Conservation (phyloP, 2,329 filamentous ascomycete genomes). For the Cryphonectria radicalis region DNA sequence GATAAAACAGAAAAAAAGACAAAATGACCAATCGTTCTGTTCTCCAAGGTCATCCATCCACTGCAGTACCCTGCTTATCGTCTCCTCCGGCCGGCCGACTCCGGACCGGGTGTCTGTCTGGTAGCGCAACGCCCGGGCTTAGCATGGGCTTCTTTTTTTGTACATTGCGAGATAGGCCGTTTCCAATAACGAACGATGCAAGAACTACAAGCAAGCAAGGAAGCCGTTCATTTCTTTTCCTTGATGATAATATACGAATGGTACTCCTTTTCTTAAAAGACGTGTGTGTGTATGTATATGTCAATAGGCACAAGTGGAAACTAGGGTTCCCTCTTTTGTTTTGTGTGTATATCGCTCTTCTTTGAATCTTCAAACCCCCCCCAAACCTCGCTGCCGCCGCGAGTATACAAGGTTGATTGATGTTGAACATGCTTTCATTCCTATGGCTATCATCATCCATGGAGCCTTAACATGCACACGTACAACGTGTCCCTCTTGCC, state of each 20-base stretch:
- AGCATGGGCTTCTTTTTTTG: neutral
- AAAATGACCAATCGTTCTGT: slow-evolving; percentile 1
- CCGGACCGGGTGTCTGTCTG: neutral
- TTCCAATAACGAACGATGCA: neutral
- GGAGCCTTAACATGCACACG: neutral
- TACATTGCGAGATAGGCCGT: neutral
- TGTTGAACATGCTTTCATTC: neutral
- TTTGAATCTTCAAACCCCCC: neutral
- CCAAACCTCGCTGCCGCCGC: too few species aligned
- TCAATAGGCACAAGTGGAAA: too few species aligned
- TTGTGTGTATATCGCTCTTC: neutral
- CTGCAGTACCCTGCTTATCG: neutral
- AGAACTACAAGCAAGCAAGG: neutral
- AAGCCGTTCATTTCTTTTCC: neutral
- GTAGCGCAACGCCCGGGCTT: neutral
- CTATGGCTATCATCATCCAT: neutral
- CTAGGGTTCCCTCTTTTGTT: neutral
- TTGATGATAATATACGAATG: neutral
- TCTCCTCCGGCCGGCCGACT: slow-evolving; percentile 1
- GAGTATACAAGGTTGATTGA: too few species aligned
- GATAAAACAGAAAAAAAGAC: neutral
- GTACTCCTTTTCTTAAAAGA: too few species aligned
- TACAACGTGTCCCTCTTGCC: neutral
- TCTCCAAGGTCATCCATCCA: slow-evolving; percentile 1
- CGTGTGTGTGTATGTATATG: too few species aligned